These are phyloP conservation scores for Hyaloscypha finlandica DNA, from an alignment of 495 filamentous ascomycete species.

Conservation along the genomic window DNA sequence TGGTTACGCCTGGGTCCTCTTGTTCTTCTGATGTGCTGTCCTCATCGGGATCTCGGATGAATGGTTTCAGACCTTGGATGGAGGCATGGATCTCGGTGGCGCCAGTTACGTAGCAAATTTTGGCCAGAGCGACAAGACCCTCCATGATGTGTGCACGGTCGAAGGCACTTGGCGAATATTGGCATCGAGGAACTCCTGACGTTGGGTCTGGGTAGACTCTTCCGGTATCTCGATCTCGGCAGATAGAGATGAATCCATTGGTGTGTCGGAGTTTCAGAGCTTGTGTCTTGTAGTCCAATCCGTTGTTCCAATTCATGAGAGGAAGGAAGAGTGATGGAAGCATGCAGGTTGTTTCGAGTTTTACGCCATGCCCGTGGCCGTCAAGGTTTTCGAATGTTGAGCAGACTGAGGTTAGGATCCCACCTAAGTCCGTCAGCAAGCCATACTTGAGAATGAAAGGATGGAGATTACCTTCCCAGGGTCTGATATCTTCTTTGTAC, in stretches of 20 bases:
- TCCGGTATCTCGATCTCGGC: conserved; percentile 72
- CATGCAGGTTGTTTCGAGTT: conserved; percentile 49
- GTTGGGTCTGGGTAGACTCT: conserved; percentile 72
- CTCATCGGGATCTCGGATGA: conserved; percentile 53
- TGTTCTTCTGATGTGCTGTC: conserved; percentile 12
- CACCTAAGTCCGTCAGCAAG: conserved; percentile 35
- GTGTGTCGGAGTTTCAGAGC: conserved; percentile 62
- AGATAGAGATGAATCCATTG: conserved; percentile 67
- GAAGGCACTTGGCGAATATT: conserved; percentile 67
- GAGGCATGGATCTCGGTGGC: conserved; percentile 74
- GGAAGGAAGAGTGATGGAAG: conserved; percentile 49
- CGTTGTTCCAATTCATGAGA: conserved; percentile 59
- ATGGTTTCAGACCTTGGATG: conserved; percentile 61
- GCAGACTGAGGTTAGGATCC: conserved; percentile 74
- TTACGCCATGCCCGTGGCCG: conserved; percentile 77
- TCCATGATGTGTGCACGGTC: conserved; percentile 70
- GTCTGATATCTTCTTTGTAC: conserved; percentile 65
- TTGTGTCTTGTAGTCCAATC: conserved; percentile 66
- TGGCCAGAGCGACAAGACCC: conserved; percentile 69
- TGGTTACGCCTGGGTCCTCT: conserved; percentile 56
- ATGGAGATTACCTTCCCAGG: conserved; percentile 70
- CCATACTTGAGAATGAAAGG: background rate
- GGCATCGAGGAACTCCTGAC: conserved; percentile 62
- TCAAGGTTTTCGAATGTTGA: conserved; percentile 83
- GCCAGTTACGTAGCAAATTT: conserved; percentile 74